Conservation (phyloP, 805 yeast genomes). For the Yarrowia sp. region DNA sequence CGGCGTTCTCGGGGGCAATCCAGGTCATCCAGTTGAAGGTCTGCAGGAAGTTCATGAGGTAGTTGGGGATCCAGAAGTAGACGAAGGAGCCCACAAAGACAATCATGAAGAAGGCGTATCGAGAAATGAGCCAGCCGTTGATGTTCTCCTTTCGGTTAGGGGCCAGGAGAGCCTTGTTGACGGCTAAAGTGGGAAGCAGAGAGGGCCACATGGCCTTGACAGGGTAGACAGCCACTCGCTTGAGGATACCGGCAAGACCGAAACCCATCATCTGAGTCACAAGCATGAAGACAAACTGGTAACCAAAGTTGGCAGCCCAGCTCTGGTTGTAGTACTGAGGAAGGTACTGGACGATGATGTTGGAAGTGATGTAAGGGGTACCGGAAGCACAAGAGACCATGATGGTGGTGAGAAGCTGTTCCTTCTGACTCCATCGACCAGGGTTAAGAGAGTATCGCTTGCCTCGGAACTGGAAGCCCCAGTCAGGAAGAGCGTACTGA, state of each 20-base stretch:
- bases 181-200: slow-evolving; percentile 57
- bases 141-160: slow-evolving; percentile 55
- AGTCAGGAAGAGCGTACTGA: slow-evolving; percentile 45
- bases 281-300: slow-evolving; percentile 60
- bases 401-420: slow-evolving; percentile 67
- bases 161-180: slow-evolving; percentile 55
- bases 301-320: slow-evolving; percentile 55
- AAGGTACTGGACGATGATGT: slow-evolving; percentile 46
- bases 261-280: slow-evolving; percentile 70
- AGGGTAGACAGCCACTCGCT: slow-evolving; percentile 64
- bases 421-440: slow-evolving; percentile 70
- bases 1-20: slow-evolving; percentile 60
- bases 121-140: slow-evolving; percentile 66
- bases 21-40: slow-evolving; percentile 70
- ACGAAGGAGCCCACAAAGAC: slow-evolving; percentile 55
- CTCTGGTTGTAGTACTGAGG: slow-evolving; percentile 47
- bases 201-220: slow-evolving; percentile 64
- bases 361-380: slow-evolving; percentile 45
- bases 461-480: slow-evolving; percentile 53
- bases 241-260: slow-evolving; percentile 69
- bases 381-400: slow-evolving; percentile 47
- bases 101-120: slow-evolving; percentile 58
- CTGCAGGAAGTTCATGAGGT: slow-evolving; percentile 54
- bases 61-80: slow-evolving; percentile 75
- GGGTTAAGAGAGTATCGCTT: slow-evolving; percentile 59